A percentile compares a stretch with the other conserved stretches of the same genome.
Evolutionary conservation across 2,329 filamentous ascomycete genomes (phyloP).

Genomic region (Talaromyces sp.): DNA sequence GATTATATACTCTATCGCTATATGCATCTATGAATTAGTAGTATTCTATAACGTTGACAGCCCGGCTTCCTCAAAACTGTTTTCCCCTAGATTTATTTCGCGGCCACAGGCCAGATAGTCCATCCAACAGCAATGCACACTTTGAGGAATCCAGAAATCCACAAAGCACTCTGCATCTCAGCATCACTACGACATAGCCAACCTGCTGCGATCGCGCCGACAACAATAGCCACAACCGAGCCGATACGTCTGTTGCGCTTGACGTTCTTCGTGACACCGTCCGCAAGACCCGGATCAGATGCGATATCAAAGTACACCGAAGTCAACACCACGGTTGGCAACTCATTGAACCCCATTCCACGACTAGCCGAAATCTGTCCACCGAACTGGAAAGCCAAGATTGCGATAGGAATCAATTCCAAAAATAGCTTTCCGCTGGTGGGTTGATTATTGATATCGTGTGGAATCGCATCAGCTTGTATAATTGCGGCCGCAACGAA

Average conservation of each 20-base stretch:
- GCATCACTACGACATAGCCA: slow-evolving; percentile 42
- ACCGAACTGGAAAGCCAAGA: slow-evolving; percentile 46
- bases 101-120: slow-evolving; percentile 35
- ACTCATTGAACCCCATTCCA: slow-evolving; percentile 41
- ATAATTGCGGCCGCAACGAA: slow-evolving; percentile 41
- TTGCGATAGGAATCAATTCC: slow-evolving; percentile 41
- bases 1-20: slow-evolving; percentile 1
- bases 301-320: slow-evolving; percentile 47
- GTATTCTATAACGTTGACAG: neutral
- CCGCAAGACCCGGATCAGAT: slow-evolving; percentile 37
- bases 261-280: slow-evolving; percentile 35
- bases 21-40: neutral
- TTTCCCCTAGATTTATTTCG: neutral
- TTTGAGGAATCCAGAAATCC: slow-evolving; percentile 44
- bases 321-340: slow-evolving; percentile 47
- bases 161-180: slow-evolving; percentile 44
- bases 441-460: slow-evolving; percentile 22
- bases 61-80: no score
- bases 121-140: slow-evolving; percentile 35
- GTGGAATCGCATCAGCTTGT: slow-evolving; percentile 38
- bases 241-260: slow-evolving; percentile 39
- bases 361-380: slow-evolving; percentile 44
- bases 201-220: slow-evolving; percentile 42
- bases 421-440: slow-evolving; percentile 34
- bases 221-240: slow-evolving; percentile 36